Evolutionary conservation across 2,329 filamentous ascomycete species (phyloP), one percentile per base, ranked within the genome.

Genomic region (Fusarium odoratissimum): DNA sequence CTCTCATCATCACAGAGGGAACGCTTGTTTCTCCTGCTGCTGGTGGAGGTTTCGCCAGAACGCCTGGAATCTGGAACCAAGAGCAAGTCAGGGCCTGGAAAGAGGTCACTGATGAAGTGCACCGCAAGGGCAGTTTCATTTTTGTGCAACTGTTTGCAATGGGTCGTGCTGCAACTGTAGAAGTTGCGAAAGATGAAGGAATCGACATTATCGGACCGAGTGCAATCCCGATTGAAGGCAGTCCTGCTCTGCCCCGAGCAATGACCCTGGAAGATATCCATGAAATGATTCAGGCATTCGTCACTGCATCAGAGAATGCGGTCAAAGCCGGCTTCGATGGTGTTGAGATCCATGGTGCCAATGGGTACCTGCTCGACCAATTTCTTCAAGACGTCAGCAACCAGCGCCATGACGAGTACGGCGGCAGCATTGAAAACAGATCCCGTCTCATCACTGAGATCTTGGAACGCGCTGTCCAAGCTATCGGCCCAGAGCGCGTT

Each of bases 311-410:
- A 0, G 84, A 85, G 71, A 85, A 89, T 14, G 87, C 92, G 0
- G 79, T 93, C 0, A 83, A 84, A 0, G 90, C 89, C 1, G 93
- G 93, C 0, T 91, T 92, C 37, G 93, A 95, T 74, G 90, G 89
- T 1, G 88, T 95, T 49, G 93, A 95, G 70, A 78, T 85, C 6
- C 85, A 88, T 52, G 85, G 79, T 1, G 88, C 87, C 1, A 90
- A 91, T 62, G 89, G 89, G 0, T 92, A 92, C 68, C 81, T 92
- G 1, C 78, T 91, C 11, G 89, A 90, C 57, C 88, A 91, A 52
- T 92, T 92, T 75, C 81, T 89, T 0, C 87, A 84, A 14, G 83
- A 85, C 21, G 81, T 83, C 10, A 84, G 83, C 45, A 90, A 90
- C 72, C 78, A 81, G 44, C 82, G 88, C 11, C 83, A 83, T 1